Base-by-base conservation (phyloP, 495 filamentous ascomycete species). In the Aspergillus saccharolyticus region DNA sequence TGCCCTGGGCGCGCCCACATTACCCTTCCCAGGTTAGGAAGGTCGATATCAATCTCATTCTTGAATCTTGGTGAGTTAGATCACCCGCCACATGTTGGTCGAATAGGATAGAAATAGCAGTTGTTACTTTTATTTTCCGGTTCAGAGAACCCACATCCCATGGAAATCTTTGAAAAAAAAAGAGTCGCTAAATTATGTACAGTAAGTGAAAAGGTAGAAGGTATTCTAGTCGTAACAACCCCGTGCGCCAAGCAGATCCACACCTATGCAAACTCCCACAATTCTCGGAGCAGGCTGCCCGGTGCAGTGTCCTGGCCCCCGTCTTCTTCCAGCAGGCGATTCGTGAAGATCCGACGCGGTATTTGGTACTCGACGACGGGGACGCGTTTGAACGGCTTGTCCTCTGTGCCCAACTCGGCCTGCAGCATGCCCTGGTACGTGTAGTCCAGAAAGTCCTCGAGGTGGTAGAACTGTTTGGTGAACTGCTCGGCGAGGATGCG, bases 401-500 rank as follows among this genome's bases (percentile, higher is more conserved):
- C 78, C 24, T 72, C 76, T 1, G 62, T 59, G 0, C 75, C 76
- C 42, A 96, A 78, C 67, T 97, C 94, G 4, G 85, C 84, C 52
- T 89, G 85, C 21, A 97, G 72, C 74, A 99, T 85, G 79, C 87
- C 91, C 60, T 80, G 83, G 72, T 97, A 97, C 5, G 89, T 91
- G 72, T 97, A 91, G 68, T 97, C 95, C 53, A 97, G 73, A 73
- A 99, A 99, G 64, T 99, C 95, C 65, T 99, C 95, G 17, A 96
- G 64, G 60, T 87, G 89, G 71, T 97, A 99, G 12, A 84, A 76
- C 69, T 91, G 87, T 77, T 97, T 99, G 3, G 92, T 97, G 71
- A 97, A 99, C 72, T 97, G 94, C 77, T 99, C 90, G 21, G 89
- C 89, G 56, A 99, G 85, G 56, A 99, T 96, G 71, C 89, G 91